Evolutionary conservation across 192 early-diverging fungal genomes (phyloP), one percentile per base, ranked within the genome.

Genomic region (Coemansia biformis): DNA sequence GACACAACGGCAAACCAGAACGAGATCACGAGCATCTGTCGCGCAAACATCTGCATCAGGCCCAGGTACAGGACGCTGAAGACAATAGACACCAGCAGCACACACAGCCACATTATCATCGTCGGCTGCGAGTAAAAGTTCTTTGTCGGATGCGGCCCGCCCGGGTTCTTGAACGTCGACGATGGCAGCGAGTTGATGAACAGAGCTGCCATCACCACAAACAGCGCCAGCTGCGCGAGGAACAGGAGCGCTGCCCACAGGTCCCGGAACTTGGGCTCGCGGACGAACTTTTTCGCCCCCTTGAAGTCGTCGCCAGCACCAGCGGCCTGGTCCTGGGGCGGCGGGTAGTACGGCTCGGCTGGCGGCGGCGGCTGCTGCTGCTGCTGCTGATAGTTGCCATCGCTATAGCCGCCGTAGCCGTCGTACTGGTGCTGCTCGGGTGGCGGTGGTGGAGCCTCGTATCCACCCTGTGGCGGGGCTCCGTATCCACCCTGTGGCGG

Each of bases 41-140:
- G 57, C 11, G 79, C 69, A 46, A 78, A 77, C 48, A 74, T 68
- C 49, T 81, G 78, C 48, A 79, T 71, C 19, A 79, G 39, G 4
- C 78, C 31, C 45, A 83, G 51, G 48, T 85, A 85, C 7, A 66
- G 22, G 8, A 82, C 37, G 55, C 81, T 81, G 35, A 85, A 61
- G 23, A 80, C 58, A 23, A 82, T 69, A 17, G 76, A 75, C 21
- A 64, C 47, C 6, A 78, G 46, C 18, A 66, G 54, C 13, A 75
- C 60, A 42, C 60, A 60, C 42, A 70, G 68, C 65, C 53, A 78
- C 53, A 71, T 66, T 38, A 62, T 67, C 59, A 69, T 80, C 39
- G 77, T 68, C 36, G 72, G 73, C 74, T 53, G 71, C 38, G 47
- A 71, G 56, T 66, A 80, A 51, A 75, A 77, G 37, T 41, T 37